Evolutionary conservation across 2,329 filamentous ascomycete species (phyloP).

Genomic region (Microcyclospora tardicrescens): DNA sequence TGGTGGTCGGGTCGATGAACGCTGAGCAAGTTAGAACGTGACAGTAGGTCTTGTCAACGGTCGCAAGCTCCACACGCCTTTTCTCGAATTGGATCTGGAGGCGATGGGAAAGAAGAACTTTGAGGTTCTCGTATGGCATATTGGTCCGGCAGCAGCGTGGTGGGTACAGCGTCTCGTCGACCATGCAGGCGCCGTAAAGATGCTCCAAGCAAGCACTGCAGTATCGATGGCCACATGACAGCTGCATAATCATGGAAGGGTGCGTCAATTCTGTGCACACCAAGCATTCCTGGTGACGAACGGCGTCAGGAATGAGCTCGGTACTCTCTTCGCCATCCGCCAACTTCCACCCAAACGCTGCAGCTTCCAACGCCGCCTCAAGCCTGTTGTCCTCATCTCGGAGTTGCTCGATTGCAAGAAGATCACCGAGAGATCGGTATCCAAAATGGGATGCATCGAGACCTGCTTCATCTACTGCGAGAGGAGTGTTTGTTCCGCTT

Average conservation of each 20-base stretch:
- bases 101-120: slow-evolving; percentile 22
- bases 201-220: slow-evolving; percentile 34
- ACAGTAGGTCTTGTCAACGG: slow-evolving; percentile 39
- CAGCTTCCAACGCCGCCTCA: too few relatives aligned
- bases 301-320: too few relatives aligned
- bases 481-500: too few relatives aligned
- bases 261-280: too few relatives aligned
- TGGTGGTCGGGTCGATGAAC: slow-evolving; percentile 30
- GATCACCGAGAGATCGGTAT: too few relatives aligned
- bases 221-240: slow-evolving; percentile 23
- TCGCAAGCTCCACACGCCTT: slow-evolving; percentile 37
- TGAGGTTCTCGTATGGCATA: slow-evolving; percentile 25
- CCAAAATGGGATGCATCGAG: too few relatives aligned
- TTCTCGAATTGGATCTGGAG: slow-evolving; percentile 25
- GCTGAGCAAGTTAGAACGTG: slow-evolving; percentile 28
- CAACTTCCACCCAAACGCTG: too few relatives aligned
- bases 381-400: too few relatives aligned
- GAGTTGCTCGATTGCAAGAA: too few relatives aligned
- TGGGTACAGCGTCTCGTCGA: slow-evolving; percentile 40
- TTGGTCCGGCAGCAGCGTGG: slow-evolving; percentile 37
- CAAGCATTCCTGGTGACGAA: too few relatives aligned
- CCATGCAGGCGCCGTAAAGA: slow-evolving; percentile 32
- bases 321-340: too few relatives aligned
- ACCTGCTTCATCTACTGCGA: too few relatives aligned
- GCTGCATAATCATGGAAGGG: not conserved